These are phyloP conservation scores for Ceratocystis cacaofunesta DNA, from an alignment of 2,329 filamentous ascomycete genomes.

Conservation along the genomic window DNA sequence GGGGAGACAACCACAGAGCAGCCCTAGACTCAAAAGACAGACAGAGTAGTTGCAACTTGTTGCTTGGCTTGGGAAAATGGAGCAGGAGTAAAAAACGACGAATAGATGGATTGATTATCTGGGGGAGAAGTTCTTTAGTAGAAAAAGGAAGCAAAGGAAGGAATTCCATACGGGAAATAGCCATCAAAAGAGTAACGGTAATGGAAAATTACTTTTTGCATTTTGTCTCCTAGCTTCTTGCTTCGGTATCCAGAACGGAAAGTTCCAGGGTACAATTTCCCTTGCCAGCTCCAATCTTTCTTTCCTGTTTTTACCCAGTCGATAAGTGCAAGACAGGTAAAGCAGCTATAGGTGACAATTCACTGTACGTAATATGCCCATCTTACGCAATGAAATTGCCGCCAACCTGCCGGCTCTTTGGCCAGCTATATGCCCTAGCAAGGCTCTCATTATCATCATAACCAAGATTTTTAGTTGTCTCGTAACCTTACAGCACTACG, in stretches of 20 bases:
- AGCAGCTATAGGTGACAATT: not conserved
- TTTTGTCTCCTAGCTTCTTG: not conserved
- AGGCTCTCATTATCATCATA: not conserved
- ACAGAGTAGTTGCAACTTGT: not conserved
- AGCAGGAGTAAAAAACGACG: not conserved
- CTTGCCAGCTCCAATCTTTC: not conserved
- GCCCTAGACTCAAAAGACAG: not conserved
- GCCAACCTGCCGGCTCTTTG: not conserved
- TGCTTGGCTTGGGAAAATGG: not conserved
- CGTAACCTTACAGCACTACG: not conserved
- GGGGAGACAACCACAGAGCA: not conserved
- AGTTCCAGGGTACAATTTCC: not conserved
- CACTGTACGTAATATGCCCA: not conserved
- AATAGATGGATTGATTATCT: not conserved
- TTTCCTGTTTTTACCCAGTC: not conserved
- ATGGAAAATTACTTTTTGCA: not conserved
- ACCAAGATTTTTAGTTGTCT: not conserved
- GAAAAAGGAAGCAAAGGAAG: conserved; percentile 1
- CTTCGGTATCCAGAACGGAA: not conserved
- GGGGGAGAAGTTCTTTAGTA: not conserved
- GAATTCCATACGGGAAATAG: not conserved
- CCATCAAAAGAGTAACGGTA: not conserved
- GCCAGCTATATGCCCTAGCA: not conserved
- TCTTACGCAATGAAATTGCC: not conserved
- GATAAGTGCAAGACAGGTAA: not conserved